A percentile compares a stretch with the other conserved stretches of the same genome.
Evolutionary conservation across 768 basidiomycete genomes (phyloP).

Genomic region (Termitomyces titanicus): DNA sequence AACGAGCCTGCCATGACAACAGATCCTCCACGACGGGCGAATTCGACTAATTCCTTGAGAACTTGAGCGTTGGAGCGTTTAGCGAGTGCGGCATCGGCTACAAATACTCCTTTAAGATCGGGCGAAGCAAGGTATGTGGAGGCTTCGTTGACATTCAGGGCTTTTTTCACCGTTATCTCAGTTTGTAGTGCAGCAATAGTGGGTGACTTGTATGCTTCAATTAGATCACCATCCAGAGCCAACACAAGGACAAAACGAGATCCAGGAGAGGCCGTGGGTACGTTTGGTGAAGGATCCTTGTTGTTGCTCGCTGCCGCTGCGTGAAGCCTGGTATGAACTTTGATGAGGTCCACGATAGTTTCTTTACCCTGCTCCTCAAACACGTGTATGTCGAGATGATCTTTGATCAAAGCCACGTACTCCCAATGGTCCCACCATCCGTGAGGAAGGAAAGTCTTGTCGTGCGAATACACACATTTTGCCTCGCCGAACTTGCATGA

Average conservation of each 20-base stretch:
- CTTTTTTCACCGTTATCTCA: constrained; percentile 21
- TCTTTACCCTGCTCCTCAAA: background rate
- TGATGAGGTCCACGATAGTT: background rate
- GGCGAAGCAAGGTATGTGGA: constrained; percentile 23
- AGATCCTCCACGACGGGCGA: constrained; percentile 32
- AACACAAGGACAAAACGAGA: constrained; percentile 25
- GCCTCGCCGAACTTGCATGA: constrained; percentile 31
- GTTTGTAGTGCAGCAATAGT: constrained; percentile 24
- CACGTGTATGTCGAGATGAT: background rate
- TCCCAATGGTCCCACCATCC: constrained; percentile 42
- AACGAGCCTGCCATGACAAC: constrained; percentile 33
- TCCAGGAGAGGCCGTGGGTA: background rate
- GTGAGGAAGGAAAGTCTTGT: constrained; percentile 37
- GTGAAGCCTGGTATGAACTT: background rate
- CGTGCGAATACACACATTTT: constrained; percentile 49
- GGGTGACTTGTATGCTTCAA: constrained; percentile 20
- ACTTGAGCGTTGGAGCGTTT: constrained; percentile 18
- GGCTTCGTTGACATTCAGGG: constrained; percentile 16
- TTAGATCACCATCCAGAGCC: constrained; percentile 21
- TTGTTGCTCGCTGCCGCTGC: background rate
- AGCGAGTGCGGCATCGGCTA: constrained; percentile 33
- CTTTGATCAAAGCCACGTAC: background rate
- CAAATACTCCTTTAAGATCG: constrained; percentile 28
- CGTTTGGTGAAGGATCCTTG: background rate
- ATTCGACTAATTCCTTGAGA: constrained; percentile 29